phyloP scores from a whole-genome alignment of 75 land plant species.

The Adiantum capillusveneris region DNA sequence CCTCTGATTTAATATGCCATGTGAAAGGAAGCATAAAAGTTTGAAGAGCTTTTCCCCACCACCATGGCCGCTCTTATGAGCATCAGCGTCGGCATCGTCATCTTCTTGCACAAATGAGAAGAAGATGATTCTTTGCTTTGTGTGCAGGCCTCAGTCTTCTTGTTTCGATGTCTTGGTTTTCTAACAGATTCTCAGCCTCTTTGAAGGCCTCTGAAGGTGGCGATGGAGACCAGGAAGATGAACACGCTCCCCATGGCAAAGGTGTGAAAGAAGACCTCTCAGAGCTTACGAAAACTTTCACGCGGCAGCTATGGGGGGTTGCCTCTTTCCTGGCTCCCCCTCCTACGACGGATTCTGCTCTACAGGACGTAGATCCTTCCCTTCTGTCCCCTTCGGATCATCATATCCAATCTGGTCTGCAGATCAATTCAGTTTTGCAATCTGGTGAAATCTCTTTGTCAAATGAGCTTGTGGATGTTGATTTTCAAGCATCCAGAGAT shows the following conservation, averaged over 20 bases:
- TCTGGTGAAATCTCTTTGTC: not conserved
- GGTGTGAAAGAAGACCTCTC: constrained; percentile 86
- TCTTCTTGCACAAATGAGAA: too few species aligned
- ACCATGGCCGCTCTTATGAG: too few species aligned
- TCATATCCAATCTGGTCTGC: not conserved
- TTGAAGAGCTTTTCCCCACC: too few species aligned
- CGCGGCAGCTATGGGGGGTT: constrained; percentile 85
- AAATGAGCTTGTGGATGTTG: not conserved
- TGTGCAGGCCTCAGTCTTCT: too few species aligned
- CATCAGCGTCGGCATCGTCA: too few species aligned
- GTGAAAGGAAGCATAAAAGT: too few species aligned
- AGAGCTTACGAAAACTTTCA: constrained; percentile 62
- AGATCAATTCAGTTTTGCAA: not conserved
- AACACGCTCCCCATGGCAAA: constrained; percentile 13
- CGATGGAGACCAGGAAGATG: constrained; percentile 25
- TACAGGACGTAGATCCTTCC: not conserved
- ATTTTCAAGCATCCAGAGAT: not conserved
- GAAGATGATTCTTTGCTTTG: too few species aligned
- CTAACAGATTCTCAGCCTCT: constrained; percentile 38
- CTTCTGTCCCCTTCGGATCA: not conserved
- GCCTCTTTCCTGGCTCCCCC: constrained; percentile 94
- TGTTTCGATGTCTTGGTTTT: constrained; percentile 48
- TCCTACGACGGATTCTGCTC: constrained; percentile 19
- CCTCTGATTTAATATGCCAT: too few species aligned
- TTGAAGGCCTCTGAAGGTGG: constrained; percentile 17